Evolutionary conservation across 2,329 filamentous ascomycete genomes (phyloP).

Genomic region (Aspergillus aculeatinus): DNA sequence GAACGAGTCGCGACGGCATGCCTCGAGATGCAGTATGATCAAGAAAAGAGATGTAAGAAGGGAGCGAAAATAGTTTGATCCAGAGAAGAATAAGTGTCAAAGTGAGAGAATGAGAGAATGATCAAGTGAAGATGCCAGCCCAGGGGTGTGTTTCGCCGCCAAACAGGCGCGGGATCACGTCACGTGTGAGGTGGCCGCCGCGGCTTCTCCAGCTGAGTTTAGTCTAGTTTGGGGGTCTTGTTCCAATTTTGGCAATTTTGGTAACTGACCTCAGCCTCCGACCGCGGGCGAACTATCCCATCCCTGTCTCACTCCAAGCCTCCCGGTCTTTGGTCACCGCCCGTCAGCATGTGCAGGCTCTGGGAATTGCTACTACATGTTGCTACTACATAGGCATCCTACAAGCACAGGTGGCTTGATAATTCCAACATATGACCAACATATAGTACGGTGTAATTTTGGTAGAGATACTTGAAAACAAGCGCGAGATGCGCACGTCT

Average conservation of each 20-base stretch:
- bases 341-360: too few species aligned
- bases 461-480: conserved; percentile 1
- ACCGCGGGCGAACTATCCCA: too few species aligned
- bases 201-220: neutral
- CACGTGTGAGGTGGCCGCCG: neutral
- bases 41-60: neutral
- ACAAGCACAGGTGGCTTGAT: neutral
- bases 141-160: conserved; percentile 4
- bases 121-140: neutral
- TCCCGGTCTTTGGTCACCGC: too few species aligned
- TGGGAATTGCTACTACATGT: too few species aligned
- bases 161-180: neutral
- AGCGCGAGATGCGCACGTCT: neutral
- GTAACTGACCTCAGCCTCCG: neutral
- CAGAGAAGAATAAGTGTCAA: neutral
- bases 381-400: neutral
- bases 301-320: neutral
- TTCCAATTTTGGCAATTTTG: neutral
- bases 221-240: neutral
- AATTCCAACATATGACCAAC: neutral
- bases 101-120: neutral
- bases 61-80: neutral
- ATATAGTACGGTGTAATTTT: neutral
- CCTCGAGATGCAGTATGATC: conserved; percentile 3
- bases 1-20: neutral